Conservation (phyloP, 2,329 filamentous ascomycete species). For the Alternaria conjuncta region DNA sequence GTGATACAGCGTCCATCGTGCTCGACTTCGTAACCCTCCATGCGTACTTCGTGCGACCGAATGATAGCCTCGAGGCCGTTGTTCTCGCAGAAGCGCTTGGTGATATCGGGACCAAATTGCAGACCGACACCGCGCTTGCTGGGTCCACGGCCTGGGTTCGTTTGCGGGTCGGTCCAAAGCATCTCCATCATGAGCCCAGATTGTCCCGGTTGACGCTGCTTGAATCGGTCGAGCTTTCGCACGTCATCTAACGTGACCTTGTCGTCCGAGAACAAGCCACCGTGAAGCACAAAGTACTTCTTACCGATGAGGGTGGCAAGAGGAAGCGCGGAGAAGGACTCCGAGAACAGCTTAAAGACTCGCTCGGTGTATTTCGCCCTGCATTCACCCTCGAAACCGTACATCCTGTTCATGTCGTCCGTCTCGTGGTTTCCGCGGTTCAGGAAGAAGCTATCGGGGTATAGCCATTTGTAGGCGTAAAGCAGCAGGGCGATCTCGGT, state of each 20-base stretch:
- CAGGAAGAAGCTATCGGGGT: constrained; percentile 86
- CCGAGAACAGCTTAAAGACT: constrained; percentile 96
- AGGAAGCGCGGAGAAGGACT: constrained; percentile 94
- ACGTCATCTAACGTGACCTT: constrained; percentile 92
- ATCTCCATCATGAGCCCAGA: constrained; percentile 99
- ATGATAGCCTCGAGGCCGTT: constrained; percentile 96
- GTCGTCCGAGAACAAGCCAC: constrained; percentile 95
- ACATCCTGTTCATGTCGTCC: constrained; percentile 98
- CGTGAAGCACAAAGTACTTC: constrained; percentile 92
- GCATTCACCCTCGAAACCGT: constrained; percentile 98
- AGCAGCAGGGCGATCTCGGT: constrained; percentile 93
- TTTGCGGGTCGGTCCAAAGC: constrained; percentile 98
- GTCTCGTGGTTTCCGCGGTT: constrained; percentile 99
- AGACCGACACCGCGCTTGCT: constrained; percentile 96
- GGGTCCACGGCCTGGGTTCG: constrained; percentile 82
- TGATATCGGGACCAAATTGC: constrained; percentile 96
- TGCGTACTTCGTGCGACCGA: constrained; percentile 95
- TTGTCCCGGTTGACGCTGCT: constrained; percentile 91
- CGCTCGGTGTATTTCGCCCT: constrained; percentile 97
- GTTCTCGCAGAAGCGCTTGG: constrained; percentile 93
- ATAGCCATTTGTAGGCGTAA: constrained; percentile 96
- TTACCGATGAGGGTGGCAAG: constrained; percentile 89
- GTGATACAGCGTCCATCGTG: constrained; percentile 96
- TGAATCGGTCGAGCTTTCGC: constrained; percentile 87
- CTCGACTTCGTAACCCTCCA: constrained; percentile 99